phyloP scores from a whole-genome alignment of 1,284 basidiomycete genomes.

The Cryptococcus sp. region DNA sequence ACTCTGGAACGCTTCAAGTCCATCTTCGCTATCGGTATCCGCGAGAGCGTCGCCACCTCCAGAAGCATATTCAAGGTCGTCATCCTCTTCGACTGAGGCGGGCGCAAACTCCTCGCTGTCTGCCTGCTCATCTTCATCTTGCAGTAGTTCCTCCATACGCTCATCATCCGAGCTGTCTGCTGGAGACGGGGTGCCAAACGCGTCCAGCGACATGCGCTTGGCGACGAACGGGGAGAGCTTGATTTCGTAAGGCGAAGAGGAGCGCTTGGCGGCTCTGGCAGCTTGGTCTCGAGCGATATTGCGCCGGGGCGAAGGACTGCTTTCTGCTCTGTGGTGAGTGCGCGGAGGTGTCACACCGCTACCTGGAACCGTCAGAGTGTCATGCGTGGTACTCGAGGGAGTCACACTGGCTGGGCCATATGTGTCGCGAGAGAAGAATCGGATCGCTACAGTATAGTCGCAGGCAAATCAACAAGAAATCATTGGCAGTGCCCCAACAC shows the following conservation, averaged over 20 bases:
- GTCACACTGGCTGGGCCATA: slow-evolving; percentile 14
- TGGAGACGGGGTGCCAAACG: slow-evolving; percentile 31
- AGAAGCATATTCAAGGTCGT: not conserved
- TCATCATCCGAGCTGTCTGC: slow-evolving; percentile 7
- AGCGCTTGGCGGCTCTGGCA: slow-evolving; percentile 23
- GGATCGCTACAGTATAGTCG: slow-evolving; percentile 18
- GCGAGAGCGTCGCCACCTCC: not conserved
- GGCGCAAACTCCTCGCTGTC: not conserved
- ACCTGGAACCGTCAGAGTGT: too few relatives aligned
- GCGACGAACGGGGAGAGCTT: slow-evolving; percentile 36
- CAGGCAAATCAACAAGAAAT: too few relatives aligned
- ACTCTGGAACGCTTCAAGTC: slow-evolving; percentile 7
- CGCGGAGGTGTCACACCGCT: not conserved
- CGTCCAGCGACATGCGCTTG: slow-evolving; percentile 42
- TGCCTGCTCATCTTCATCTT: slow-evolving; percentile 2
- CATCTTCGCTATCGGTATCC: not conserved
- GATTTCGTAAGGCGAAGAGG: slow-evolving; percentile 41
- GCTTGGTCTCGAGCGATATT: slow-evolving; percentile 6
- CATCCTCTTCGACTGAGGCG: not conserved
- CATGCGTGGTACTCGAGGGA: not conserved
- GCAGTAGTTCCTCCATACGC: slow-evolving; percentile 8
- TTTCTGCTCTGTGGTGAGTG: not conserved
- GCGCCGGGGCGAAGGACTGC: slow-evolving; percentile 7
- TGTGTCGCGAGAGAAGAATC: slow-evolving; percentile 40
- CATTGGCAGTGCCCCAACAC: too few relatives aligned